Base-by-base conservation (phyloP, 2,329 filamentous ascomycete species). In the Penicillium sp. region DNA sequence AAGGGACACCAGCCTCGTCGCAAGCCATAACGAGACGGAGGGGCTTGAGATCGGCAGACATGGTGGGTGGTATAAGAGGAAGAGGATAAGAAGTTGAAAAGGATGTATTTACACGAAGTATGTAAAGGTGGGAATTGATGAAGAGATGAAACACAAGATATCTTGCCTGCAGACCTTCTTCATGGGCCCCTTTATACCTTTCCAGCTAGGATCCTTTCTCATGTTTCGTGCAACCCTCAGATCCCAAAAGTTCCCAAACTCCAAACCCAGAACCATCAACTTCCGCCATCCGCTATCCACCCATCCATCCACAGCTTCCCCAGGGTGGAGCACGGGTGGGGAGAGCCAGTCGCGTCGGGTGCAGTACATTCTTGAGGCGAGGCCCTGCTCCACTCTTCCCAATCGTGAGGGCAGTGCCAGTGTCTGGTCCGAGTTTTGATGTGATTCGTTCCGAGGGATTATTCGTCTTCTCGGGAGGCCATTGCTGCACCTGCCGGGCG, bases 1-100 rank as follows among this genome's bases (percentile, higher is more conserved):
- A 95, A 66, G 78, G 79, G 69, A 89, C 83, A 72, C 91, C 91
- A 60, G 90, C 90, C 67, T 91, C 89, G 73, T 89, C 86, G 73
- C 82, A 82, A 74, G 85, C 86, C 67, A 89, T 81, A 69, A 83
- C 86, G 68, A 89, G 85, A 71, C 83, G 82, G 68, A 87, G 78
- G 55, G 77, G 77, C 57, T 70, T 71, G 22, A 65, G 66, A 50
- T 71, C 70, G 62, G 69, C 54, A 67, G 71, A 68, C 73, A 76
- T 76, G 10, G 31, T 69, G 56, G 22, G 27, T 51, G 13, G 50
- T 54, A 50, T 22, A 31, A 9, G 52, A 58, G 54, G 44, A 50
- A 51, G 27, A 50, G 27, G 36, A 40, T 53, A 47, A 55, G 46
- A 35, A 31, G 49, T 22, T n/a, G 36, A 24, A 16, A 31, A 33